These are phyloP conservation scores for Penicillium olsonii DNA, from an alignment of 2,329 filamentous ascomycete species.

Conservation along the genomic window DNA sequence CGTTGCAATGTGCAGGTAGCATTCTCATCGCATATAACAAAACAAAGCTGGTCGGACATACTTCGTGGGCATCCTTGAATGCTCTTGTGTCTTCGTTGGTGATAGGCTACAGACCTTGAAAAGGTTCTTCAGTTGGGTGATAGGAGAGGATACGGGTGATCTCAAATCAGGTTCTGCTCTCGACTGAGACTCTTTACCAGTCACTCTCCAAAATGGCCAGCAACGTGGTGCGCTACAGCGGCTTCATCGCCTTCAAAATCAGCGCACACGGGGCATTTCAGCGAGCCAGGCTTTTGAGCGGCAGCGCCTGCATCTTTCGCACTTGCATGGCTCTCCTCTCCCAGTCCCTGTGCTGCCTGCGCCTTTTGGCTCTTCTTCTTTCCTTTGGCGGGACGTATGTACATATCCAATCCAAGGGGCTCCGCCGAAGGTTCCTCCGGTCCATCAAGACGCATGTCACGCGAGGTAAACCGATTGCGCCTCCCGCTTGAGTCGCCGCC, in stretches of 20 bases:
- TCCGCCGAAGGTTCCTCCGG: constrained; percentile 12
- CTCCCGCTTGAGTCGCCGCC: constrained; percentile 6
- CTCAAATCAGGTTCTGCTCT: no score
- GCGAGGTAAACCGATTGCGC: constrained; percentile 3
- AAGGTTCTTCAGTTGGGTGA: no score
- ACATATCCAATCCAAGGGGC: constrained; percentile 12
- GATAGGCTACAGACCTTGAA: no score
- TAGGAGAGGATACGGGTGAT: no score
- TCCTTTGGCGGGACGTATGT: constrained; percentile 10
- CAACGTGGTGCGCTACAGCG: constrained; percentile 27
- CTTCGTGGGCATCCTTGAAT: no score
- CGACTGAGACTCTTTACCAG: no score
- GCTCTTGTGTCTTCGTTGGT: no score
- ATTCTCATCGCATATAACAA: no score
- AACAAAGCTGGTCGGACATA: no score
- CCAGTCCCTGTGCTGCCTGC: background rate
- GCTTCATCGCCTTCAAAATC: constrained; percentile 25
- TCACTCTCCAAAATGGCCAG: constrained; percentile 20
- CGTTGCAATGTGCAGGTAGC: no score
- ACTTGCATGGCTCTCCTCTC: background rate
- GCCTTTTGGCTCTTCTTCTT: constrained; percentile 9
- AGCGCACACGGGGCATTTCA: constrained; percentile 22
- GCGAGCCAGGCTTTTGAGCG: background rate
- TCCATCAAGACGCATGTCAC: constrained; percentile 8
- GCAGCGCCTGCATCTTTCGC: background rate